Conservation (phyloP, 1,284 basidiomycete genomes). For the Caloboletus inedulis region DNA sequence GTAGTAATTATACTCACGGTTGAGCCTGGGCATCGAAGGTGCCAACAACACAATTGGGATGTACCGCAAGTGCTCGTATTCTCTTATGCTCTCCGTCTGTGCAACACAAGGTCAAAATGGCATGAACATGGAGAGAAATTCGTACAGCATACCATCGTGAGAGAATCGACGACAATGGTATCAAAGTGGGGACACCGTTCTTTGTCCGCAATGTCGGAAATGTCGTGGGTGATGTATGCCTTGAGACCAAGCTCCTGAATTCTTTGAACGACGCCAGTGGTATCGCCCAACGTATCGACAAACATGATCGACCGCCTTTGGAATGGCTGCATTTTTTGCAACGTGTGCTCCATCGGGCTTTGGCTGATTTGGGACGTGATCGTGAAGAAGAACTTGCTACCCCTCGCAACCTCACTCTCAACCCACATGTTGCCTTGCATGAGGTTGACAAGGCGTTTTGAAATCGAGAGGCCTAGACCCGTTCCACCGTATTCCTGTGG, state of each 20-base stretch:
- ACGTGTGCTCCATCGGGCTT: conserved; percentile 67
- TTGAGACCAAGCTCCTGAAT: conserved; percentile 83
- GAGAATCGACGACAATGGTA: conserved; percentile 92
- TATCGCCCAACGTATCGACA: conserved; percentile 83
- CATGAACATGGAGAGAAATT: conserved; percentile 1
- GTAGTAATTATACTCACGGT: conserved; percentile 50
- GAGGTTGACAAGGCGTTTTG: conserved; percentile 91
- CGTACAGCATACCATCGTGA: conserved; percentile 66
- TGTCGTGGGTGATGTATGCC: conserved; percentile 75
- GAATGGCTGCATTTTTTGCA: conserved; percentile 77
- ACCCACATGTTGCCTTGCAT: conserved; percentile 99
- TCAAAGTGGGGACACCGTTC: conserved; percentile 88
- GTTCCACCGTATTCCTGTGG: conserved; percentile 94
- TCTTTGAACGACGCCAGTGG: conserved; percentile 73
- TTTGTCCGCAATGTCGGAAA: conserved; percentile 77
- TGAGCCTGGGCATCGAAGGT: conserved; percentile 70
- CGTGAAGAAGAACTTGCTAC: conserved; percentile 97
- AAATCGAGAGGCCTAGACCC: conserved; percentile 93
- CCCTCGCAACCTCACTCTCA: conserved; percentile 87
- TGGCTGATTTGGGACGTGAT: conserved; percentile 82
- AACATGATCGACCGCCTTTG: conserved; percentile 81
- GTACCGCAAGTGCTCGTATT: conserved; percentile 93
- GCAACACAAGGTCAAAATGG: conserved; percentile 18
- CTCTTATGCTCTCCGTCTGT: conserved; percentile 84
- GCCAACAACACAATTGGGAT: conserved; percentile 96